Conservation (phyloP, 1,284 basidiomycete species). For the Marasmius sp. region DNA sequence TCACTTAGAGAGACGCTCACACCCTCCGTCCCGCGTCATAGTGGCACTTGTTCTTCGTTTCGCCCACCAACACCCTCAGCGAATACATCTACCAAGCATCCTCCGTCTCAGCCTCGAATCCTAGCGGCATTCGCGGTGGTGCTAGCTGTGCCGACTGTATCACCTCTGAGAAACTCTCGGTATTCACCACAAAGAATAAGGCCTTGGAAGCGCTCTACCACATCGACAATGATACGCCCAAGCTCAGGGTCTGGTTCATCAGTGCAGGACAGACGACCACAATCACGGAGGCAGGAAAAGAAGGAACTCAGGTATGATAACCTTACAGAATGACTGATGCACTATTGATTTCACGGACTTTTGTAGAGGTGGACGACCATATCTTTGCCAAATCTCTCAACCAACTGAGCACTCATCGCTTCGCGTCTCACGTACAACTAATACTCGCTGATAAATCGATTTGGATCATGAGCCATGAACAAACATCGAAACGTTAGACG, state of each 20-base stretch:
- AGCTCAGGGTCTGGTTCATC: neutral
- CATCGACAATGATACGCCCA: neutral
- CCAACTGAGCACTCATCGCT: too few species aligned
- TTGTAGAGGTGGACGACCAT: too few species aligned
- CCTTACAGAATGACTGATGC: neutral
- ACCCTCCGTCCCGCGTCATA: neutral
- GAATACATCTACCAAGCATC: constrained; percentile 4
- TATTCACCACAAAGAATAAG: neutral
- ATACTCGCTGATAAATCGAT: too few species aligned
- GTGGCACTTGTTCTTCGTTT: constrained; percentile 7
- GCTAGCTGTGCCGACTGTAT: neutral
- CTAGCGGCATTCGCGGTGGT: constrained; percentile 3
- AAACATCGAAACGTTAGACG: too few species aligned
- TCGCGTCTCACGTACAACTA: too few species aligned
- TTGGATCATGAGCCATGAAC: too few species aligned
- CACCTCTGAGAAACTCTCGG: neutral
- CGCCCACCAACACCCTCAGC: constrained; percentile 1
- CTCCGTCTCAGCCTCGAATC: neutral
- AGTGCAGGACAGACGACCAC: neutral
- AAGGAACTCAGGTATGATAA: constrained; percentile 1
- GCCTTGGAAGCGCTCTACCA: neutral
- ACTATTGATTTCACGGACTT: too few species aligned
- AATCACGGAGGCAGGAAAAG: neutral
- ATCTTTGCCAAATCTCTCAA: too few species aligned
- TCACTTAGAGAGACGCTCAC: too few species aligned